Base-by-base conservation (phyloP, 176 grass and related monocot genomes). In the Chrysopogon serrulatus region DNA sequence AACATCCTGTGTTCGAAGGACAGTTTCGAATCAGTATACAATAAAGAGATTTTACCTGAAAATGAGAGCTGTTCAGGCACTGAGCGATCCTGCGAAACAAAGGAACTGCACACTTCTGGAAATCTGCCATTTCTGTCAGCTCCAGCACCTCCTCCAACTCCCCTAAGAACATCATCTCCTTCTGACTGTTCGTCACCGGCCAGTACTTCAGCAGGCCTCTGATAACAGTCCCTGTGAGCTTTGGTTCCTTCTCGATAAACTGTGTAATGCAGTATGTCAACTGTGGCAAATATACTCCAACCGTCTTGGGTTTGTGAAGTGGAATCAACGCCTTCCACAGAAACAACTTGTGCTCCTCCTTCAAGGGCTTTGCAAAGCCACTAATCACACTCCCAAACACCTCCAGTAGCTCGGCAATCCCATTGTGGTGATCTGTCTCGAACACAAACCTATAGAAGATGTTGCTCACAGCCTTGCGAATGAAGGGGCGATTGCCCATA, bases 161-260 rank as follows among this genome's bases (percentile, higher is more conserved):
- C 7, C 94, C 94, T 76, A 97, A 88, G 86, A 97, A 97, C 91
- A 97, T 93, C 94, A 97, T 93, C 84, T 97, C 94, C 89, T 97
- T 97, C 83, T 93, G 94, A 85, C 91, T 93, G 68, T 97, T 97
- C 14, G 91, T 93, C 84, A 97, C 91, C 5, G 94, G 94, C 94
- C 94, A 97, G 56, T 93, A 97, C 76, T 97, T 97, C 69, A 97
- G 76, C 59, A 97, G 86, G 43, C 94, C 94, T 88, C 91, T 90
- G 82, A 97, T 94, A 79, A 97, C 91, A 31, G 88, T 87, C 61
- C 89, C 92, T 21, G 88, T 79, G 53, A 97, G 84, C 86, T 97
- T 97, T 0, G 94, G 91, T 54, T 97, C 94, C 79, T 97, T 97
- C 81, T 93, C 94, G 4, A 97, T 91, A 73, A 91, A 97, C 80